phyloP scores from a whole-genome alignment of 768 basidiomycete species.

The Nidularia sp. region DNA sequence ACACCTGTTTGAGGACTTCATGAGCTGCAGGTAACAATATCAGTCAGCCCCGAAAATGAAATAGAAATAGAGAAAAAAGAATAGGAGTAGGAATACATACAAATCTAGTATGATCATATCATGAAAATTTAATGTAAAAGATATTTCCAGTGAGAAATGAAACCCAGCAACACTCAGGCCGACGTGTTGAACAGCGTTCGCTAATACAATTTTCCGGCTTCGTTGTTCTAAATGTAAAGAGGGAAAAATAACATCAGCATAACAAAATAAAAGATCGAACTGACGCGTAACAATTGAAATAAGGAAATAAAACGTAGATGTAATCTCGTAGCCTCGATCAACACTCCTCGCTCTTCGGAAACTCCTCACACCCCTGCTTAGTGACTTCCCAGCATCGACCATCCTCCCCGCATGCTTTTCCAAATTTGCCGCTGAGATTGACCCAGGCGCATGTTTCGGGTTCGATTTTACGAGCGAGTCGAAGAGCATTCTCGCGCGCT shows the following conservation, averaged over 20 bases:
- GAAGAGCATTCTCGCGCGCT: too few relatives aligned
- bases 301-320: slow-evolving; percentile 54
- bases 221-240: slow-evolving; percentile 55
- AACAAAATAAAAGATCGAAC: background rate
- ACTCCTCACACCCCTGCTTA: slow-evolving; percentile 90
- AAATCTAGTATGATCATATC: slow-evolving; percentile 71
- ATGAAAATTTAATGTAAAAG: too few relatives aligned
- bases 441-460: slow-evolving; percentile 55
- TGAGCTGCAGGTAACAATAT: slow-evolving; percentile 86
- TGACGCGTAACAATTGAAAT: background rate
- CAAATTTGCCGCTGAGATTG: slow-evolving; percentile 95
- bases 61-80: background rate
- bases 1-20: slow-evolving; percentile 82
- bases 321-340: slow-evolving; percentile 94
- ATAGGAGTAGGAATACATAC: slow-evolving; percentile 1
- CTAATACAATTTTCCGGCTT: slow-evolving; percentile 95
- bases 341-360: slow-evolving; percentile 97
- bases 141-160: too few relatives aligned
- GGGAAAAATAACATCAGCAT: background rate
- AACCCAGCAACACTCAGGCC: slow-evolving; percentile 67
- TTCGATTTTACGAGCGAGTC: too few relatives aligned
- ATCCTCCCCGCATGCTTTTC: slow-evolving; percentile 97
- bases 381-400: slow-evolving; percentile 94
- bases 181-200: slow-evolving; percentile 91
- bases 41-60: slow-evolving; percentile 54